phyloP scores from a whole-genome alignment of 2,329 filamentous ascomycete species.

The Trichophyton equinum region DNA sequence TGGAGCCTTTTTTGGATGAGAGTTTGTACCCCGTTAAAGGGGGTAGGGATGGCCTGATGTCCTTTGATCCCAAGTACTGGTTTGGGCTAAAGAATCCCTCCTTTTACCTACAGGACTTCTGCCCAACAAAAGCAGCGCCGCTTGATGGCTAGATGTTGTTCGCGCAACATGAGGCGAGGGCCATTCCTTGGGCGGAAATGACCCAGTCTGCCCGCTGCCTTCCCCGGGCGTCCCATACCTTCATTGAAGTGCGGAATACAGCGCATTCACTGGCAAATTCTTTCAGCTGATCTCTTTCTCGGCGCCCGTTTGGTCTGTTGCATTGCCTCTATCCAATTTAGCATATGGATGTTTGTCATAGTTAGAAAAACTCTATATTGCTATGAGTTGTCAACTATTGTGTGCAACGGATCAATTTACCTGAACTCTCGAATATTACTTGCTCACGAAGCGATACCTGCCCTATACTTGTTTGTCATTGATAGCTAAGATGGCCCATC shows the following conservation, averaged over 20 bases:
- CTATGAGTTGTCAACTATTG: slow-evolving; percentile 2
- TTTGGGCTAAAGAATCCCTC: not conserved
- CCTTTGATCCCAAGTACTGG: not conserved
- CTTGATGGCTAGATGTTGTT: not conserved
- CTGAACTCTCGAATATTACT: not conserved
- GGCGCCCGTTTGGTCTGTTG: not conserved
- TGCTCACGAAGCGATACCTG: not conserved
- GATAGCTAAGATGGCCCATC: not conserved
- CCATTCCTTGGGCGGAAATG: not conserved
- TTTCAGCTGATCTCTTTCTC: not conserved
- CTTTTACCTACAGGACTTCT: not conserved
- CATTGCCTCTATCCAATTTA: not conserved
- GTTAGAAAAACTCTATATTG: slow-evolving; percentile 1
- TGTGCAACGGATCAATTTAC: slow-evolving; percentile 1
- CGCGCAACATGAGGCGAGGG: not conserved
- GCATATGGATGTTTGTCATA: slow-evolving; percentile 4
- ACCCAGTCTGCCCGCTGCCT: not conserved
- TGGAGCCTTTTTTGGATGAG: not conserved
- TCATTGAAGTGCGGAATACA: not conserved
- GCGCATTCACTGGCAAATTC: not conserved
- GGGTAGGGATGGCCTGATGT: not conserved
- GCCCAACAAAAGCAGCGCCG: not conserved
- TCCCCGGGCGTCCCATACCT: not conserved
- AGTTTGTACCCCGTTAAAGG: not conserved
- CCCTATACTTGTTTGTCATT: slow-evolving; percentile 1